phyloP scores from a whole-genome alignment of 371 early-diverging fungal species.

The Lichtheimia ornata region DNA sequence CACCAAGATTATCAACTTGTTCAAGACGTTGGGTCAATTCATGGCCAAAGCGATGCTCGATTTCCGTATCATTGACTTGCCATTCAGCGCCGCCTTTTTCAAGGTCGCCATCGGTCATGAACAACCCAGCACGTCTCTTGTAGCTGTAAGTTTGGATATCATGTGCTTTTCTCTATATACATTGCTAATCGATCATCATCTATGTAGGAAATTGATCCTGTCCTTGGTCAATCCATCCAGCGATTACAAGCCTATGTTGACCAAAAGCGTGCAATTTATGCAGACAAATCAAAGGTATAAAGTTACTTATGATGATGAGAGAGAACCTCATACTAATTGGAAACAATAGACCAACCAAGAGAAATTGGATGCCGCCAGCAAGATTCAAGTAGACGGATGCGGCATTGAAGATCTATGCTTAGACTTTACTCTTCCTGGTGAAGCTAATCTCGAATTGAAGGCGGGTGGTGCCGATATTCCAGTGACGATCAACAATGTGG shows the following conservation, averaged over 20 bases:
- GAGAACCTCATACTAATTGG: neutral
- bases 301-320: neutral
- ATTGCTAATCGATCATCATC: neutral
- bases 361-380: slow-evolving; percentile 37
- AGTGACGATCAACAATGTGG: slow-evolving; percentile 77
- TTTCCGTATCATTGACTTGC: slow-evolving; percentile 84
- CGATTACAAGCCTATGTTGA: slow-evolving; percentile 61
- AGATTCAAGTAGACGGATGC: slow-evolving; percentile 52
- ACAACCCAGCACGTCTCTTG: slow-evolving; percentile 15
- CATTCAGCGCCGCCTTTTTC: slow-evolving; percentile 78
- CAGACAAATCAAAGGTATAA: slow-evolving; percentile 33
- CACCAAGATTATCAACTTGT: slow-evolving; percentile 55
- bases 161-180: neutral
- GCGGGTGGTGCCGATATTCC: slow-evolving; percentile 62
- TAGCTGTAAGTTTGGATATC: slow-evolving; percentile 19
- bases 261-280: slow-evolving; percentile 56
- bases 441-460: slow-evolving; percentile 62
- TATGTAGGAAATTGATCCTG: slow-evolving; percentile 67
- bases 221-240: slow-evolving; percentile 67
- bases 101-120: slow-evolving; percentile 57
- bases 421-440: slow-evolving; percentile 87
- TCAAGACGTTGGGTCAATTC: slow-evolving; percentile 79
- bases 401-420: slow-evolving; percentile 70
- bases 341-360: slow-evolving; percentile 25
- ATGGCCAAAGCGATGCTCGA: slow-evolving; percentile 90